phyloP scores from a whole-genome alignment of 2,329 filamentous ascomycete species.

The Fusarium setosum region DNA sequence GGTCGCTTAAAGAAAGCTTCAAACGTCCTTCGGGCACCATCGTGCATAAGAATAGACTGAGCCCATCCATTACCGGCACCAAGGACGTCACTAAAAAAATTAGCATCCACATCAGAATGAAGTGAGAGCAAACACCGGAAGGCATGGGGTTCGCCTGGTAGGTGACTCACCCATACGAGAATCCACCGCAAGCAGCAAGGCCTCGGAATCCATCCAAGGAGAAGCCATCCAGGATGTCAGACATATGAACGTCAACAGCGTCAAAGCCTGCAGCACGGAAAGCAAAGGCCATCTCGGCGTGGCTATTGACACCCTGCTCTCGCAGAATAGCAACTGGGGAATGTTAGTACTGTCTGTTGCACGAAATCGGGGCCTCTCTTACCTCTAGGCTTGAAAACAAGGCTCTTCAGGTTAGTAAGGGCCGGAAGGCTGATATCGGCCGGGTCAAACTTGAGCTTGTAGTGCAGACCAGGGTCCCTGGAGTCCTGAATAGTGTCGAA shows the following conservation, averaged over 20 bases:
- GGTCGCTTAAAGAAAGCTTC: conserved; percentile 85
- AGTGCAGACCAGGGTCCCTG: conserved; percentile 84
- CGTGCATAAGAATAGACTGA: conserved; percentile 89
- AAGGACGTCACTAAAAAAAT: conserved; percentile 65
- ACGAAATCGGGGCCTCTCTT: conserved; percentile 17
- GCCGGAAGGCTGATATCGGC: conserved; percentile 78
- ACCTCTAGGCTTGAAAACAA: conserved; percentile 68
- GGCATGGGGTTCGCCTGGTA: too few species aligned
- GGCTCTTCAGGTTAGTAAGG: conserved; percentile 57
- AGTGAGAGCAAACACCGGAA: neutral
- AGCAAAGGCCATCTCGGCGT: conserved; percentile 98
- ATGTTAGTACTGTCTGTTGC: conserved; percentile 58
- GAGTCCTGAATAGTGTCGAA: conserved; percentile 80
- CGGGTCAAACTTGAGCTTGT: conserved; percentile 84
- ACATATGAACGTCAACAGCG: conserved; percentile 96
- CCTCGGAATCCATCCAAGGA: conserved; percentile 87
- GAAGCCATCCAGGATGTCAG: conserved; percentile 83
- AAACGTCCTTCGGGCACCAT: conserved; percentile 81
- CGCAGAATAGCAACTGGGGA: conserved; percentile 90
- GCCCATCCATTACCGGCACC: conserved; percentile 98
- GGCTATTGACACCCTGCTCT: conserved; percentile 95
- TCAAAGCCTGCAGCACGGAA: conserved; percentile 93
- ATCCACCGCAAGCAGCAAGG: conserved; percentile 94
- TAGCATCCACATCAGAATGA: neutral
- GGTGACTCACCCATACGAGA: conserved; percentile 81